These are phyloP conservation scores for Gymnopilus junonius DNA, from an alignment of 768 basidiomycete species.

Conservation along the genomic window DNA sequence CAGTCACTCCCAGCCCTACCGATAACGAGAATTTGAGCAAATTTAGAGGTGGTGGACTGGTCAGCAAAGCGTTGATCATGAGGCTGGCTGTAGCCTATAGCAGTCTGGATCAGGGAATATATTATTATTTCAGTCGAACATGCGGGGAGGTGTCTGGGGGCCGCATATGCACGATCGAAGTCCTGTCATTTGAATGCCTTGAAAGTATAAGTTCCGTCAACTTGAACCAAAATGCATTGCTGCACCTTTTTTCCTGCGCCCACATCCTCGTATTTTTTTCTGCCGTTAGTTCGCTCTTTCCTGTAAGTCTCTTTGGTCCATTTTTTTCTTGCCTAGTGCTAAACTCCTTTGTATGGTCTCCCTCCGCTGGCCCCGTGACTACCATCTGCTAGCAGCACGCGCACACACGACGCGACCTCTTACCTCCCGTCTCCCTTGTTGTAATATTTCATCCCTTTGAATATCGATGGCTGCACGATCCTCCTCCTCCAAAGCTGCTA, in stretches of 20 bases:
- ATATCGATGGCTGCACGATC: constrained; percentile 48
- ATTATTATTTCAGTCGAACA: constrained; percentile 19
- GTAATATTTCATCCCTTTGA: constrained; percentile 6
- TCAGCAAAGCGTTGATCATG: constrained; percentile 2
- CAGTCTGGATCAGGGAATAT: neutral
- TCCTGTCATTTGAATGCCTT: constrained; percentile 50
- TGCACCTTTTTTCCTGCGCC: constrained; percentile 49
- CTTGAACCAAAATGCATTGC: constrained; percentile 50
- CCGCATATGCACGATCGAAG: constrained; percentile 46
- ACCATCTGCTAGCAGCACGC: constrained; percentile 16
- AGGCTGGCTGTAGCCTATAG: neutral
- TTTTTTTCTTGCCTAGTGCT: constrained; percentile 14
- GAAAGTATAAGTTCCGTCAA: constrained; percentile 65
- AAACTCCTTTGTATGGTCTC: constrained; percentile 14
- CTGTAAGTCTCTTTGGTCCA: constrained; percentile 12
- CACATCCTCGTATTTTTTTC: constrained; percentile 26
- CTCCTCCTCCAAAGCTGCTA: constrained; percentile 39
- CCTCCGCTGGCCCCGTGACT: constrained; percentile 7
- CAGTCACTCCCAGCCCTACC: constrained; percentile 16
- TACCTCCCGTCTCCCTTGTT: constrained; percentile 9
- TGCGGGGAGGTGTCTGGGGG: constrained; percentile 41
- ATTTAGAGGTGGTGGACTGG: neutral
- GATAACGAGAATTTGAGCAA: constrained; percentile 1
- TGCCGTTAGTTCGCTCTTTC: constrained; percentile 20
- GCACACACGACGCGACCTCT: constrained; percentile 29